Base-by-base conservation (phyloP, 2,329 filamentous ascomycete genomes). In the Talaromyces amestolkiae region DNA sequence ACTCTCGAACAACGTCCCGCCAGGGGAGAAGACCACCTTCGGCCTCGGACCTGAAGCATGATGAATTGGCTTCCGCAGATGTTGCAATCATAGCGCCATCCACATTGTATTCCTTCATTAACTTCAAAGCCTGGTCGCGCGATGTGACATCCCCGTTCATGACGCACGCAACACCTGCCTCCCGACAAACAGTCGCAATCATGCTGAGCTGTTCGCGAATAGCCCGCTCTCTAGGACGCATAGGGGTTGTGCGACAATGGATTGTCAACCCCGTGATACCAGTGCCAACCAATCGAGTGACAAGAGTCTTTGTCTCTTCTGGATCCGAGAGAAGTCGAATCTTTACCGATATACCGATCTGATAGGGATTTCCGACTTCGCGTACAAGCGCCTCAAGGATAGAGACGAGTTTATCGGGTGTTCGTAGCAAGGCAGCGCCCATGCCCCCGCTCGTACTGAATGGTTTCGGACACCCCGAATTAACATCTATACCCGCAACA, bases 71-170 rank as follows among this genome's bases (percentile, higher is more conserved):
- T 81, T 99, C 95, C 1, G 95, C 95, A 3, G 92, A 86, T 3
- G 92, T 95, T 10, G 95, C 95, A 72, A 99, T 98, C 95, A 99
- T 99, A 67, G 92, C 95, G 6, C 93, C 94, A 73, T 98, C 93
- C 6, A 91, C 91, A n/a, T 89, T 89, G 74, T 86, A 97, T 75
- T 97, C 90, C 31, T 85, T 73, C 67, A 93, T 89, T 7, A 99
- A 83, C 66, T 82, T 76, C 8, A 91, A 74, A 0, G 89, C 94
- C 66, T 96, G 83, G 60, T 92, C 90, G 63, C 91, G 86, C 43
- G 83, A 87, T 63, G 85, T 87, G 0, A 99, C 93, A 73, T 99
- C 95, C 58, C 95, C 95, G 74, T 99, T 99, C 88, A 98, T 93
- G 47, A 98, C 79, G 74, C 94, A 97, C 9, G 94, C 93, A 2